Evolutionary conservation across 345 rosid species (phyloP).

Genomic region (Ricinus communis): DNA sequence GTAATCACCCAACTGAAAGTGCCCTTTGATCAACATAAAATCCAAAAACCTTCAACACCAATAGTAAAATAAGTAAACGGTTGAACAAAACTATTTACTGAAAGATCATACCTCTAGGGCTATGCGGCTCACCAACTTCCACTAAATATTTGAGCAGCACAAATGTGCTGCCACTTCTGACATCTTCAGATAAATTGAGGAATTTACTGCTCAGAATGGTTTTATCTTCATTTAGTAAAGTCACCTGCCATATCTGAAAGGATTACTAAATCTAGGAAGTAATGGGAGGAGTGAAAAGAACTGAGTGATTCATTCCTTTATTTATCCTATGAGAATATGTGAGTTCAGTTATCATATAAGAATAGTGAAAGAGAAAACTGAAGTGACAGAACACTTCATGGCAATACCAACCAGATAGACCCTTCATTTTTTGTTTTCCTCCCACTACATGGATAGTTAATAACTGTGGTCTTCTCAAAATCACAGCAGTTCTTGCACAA

Average conservation of each 20-base stretch:
- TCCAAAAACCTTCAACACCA: background rate
- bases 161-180: background rate
- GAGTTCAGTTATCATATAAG: no score
- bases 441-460: background rate
- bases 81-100: background rate
- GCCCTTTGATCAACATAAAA: background rate
- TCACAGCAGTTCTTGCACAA: background rate
- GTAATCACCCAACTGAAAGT: constrained; percentile 4
- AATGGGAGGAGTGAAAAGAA: background rate
- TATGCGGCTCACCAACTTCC: constrained; percentile 9
- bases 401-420: background rate
- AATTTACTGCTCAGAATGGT: constrained; percentile 7
- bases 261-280: background rate
- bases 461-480: background rate
- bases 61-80: background rate
- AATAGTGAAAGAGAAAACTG: background rate
- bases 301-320: background rate
- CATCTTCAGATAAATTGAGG: constrained; percentile 8
- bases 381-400: background rate
- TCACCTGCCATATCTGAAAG: background rate
- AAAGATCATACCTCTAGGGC: background rate
- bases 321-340: background rate
- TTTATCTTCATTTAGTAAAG: constrained; percentile 9
- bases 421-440: background rate
- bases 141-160: constrained; percentile 1